Conservation (phyloP, 768 basidiomycete species). For the Tremella mesenterica region DNA sequence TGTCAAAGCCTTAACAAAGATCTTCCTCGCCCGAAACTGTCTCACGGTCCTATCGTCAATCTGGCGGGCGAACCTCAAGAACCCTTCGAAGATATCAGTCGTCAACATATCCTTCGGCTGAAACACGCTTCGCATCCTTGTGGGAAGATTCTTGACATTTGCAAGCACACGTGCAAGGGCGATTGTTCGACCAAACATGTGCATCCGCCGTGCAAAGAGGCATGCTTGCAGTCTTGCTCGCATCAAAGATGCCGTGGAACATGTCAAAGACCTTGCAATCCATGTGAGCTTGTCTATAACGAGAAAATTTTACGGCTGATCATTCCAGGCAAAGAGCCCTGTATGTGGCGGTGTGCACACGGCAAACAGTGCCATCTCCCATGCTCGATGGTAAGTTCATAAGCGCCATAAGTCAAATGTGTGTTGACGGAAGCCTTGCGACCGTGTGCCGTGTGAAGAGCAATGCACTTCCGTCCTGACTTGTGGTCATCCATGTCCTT, state of each 20-base stretch:
- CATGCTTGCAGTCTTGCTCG: constrained; percentile 54
- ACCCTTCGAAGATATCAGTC: neutral
- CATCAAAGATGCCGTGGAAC: constrained; percentile 44
- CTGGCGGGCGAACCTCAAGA: no score
- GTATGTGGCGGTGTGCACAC: constrained; percentile 57
- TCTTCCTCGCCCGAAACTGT: neutral
- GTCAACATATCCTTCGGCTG: neutral
- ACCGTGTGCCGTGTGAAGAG: constrained; percentile 57
- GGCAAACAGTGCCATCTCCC: constrained; percentile 54
- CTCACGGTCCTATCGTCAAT: neutral
- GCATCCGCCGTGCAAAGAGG: constrained; percentile 50
- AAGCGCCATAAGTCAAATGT: neutral
- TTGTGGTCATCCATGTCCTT: constrained; percentile 63
- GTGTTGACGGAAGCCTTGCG: constrained; percentile 51
- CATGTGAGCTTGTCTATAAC: neutral
- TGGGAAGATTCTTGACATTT: neutral
- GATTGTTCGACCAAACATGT: constrained; percentile 51
- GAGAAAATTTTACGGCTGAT: neutral
- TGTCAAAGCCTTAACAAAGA: neutral
- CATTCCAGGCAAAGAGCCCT: constrained; percentile 56
- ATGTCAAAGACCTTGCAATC: constrained; percentile 1
- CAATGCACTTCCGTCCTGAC: constrained; percentile 50
- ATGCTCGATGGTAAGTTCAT: constrained; percentile 57
- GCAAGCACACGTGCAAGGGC: constrained; percentile 48
- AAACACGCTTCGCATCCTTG: constrained; percentile 2